A percentile compares a stretch with the other conserved stretches of the same genome.
Evolutionary conservation across 106 monocot species (phyloP).

Genomic region (Dioscorea dumetorum): DNA sequence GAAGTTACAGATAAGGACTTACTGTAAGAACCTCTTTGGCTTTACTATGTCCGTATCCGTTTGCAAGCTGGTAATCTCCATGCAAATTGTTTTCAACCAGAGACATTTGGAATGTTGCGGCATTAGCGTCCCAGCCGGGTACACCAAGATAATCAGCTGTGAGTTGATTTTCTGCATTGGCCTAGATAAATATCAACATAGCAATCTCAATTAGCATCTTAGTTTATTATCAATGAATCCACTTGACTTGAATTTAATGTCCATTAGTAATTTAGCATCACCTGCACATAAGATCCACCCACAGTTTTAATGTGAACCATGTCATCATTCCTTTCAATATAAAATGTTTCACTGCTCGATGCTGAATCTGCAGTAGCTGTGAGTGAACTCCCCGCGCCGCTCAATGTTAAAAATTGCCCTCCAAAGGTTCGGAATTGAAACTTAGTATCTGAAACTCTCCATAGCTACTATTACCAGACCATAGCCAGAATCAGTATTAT

Average conservation of each 20-base stretch:
- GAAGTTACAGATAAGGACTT: slow-evolving; percentile 5
- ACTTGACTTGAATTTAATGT: not conserved
- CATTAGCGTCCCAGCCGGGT: slow-evolving; percentile 68
- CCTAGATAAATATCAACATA: slow-evolving; percentile 24
- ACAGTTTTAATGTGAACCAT: slow-evolving; percentile 55
- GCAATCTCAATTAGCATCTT: no score
- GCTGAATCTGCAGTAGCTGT: slow-evolving; percentile 44
- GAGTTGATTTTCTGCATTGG: slow-evolving; percentile 44
- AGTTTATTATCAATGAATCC: not conserved
- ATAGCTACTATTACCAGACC: slow-evolving; percentile 38
- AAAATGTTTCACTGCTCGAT: slow-evolving; percentile 41
- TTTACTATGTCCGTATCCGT: slow-evolving; percentile 56
- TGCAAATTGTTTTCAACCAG: slow-evolving; percentile 59
- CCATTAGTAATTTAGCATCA: slow-evolving; percentile 11
- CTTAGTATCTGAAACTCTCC: slow-evolving; percentile 53
- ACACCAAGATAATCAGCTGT: slow-evolving; percentile 36
- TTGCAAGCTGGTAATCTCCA: slow-evolving; percentile 89
- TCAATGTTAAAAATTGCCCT: slow-evolving; percentile 63
- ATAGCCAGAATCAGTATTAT: slow-evolving; percentile 1
- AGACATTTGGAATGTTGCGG: slow-evolving; percentile 64
- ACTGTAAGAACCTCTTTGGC: slow-evolving; percentile 50
- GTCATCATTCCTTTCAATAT: slow-evolving; percentile 52
- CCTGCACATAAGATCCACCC: slow-evolving; percentile 57
- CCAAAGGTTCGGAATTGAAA: slow-evolving; percentile 63
- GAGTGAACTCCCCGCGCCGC: slow-evolving; percentile 26